Conservation (phyloP, 2,329 filamentous ascomycete species). For the Chrysoporthe deuterocubensis region DNA sequence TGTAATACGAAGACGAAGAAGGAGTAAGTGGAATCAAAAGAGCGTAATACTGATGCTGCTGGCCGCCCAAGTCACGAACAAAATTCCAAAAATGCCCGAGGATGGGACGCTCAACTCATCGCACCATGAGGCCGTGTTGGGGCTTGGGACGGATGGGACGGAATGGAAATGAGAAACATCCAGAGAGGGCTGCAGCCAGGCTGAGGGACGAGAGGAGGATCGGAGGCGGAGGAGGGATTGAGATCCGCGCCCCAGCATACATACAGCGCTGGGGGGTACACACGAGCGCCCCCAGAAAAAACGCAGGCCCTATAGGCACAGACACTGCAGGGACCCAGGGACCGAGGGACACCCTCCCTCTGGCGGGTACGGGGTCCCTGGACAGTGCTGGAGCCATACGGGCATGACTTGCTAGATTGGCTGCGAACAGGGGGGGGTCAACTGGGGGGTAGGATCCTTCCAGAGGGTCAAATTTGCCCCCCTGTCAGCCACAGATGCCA, state of each 20-base stretch:
- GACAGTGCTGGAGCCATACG: neutral
- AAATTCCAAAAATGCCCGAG: constrained; percentile 15
- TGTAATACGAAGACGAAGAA: constrained; percentile 13
- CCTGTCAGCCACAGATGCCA: neutral
- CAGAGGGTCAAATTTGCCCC: constrained; percentile 5
- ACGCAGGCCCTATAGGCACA: constrained; percentile 15
- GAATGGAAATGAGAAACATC: neutral
- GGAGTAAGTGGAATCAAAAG: constrained; percentile 6
- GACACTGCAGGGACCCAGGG: constrained; percentile 6
- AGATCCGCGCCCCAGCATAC: constrained; percentile 10
- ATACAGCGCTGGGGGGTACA: too few species aligned
- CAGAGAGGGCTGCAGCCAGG: neutral
- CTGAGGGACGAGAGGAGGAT: constrained; percentile 3
- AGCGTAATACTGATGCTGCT: constrained; percentile 15
- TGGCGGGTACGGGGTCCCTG: neutral
- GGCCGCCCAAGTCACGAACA: neutral
- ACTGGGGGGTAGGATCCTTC: neutral
- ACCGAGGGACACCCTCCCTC: neutral
- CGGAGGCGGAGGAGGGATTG: constrained; percentile 19
- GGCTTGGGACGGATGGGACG: constrained; percentile 3
- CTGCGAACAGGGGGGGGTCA: neutral
- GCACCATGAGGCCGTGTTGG: constrained; percentile 2
- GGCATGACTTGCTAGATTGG: constrained; percentile 1
- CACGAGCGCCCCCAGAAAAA: neutral
- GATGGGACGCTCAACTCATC: constrained; percentile 8